Evolutionary conservation across 164 flowering plant genomes (phyloP).

Genomic region (Magnolia sinica): DNA sequence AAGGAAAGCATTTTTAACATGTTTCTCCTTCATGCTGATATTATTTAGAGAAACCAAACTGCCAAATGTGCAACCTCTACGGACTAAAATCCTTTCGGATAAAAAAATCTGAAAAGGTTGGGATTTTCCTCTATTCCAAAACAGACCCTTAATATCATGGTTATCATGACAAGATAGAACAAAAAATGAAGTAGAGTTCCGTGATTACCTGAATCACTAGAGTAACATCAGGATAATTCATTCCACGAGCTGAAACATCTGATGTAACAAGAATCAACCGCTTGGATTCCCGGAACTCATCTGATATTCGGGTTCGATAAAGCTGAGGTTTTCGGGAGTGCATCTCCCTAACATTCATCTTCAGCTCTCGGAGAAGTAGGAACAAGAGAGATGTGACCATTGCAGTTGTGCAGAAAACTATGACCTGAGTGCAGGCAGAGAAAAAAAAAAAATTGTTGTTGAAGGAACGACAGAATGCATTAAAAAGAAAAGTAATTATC

Average conservation of each 20-base stretch:
- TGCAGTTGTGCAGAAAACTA: conserved; percentile 87
- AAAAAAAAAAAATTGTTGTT: not conserved
- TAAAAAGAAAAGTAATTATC: conserved; percentile 8
- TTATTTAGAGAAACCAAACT: not conserved
- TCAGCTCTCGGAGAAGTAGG: conserved; percentile 69
- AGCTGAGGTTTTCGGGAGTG: conserved; percentile 87
- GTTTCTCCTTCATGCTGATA: not conserved
- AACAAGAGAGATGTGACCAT: conserved; percentile 82
- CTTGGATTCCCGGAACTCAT: conserved; percentile 78
- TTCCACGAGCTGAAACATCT: conserved; percentile 90
- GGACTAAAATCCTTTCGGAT: not conserved
- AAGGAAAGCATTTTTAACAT: not conserved
- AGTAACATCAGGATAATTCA: conserved; percentile 93
- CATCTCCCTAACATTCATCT: conserved; percentile 79
- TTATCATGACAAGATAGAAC: not conserved
- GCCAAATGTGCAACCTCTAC: not conserved
- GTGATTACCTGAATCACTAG: conserved; percentile 80
- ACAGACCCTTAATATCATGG: not conserved
- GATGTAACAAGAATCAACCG: conserved; percentile 75
- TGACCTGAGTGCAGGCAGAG: conserved; percentile 44
- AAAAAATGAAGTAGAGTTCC: not conserved
- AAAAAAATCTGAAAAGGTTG: not conserved
- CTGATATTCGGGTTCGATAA: conserved; percentile 66
- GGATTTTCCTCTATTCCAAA: not conserved
- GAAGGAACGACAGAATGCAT: not conserved